Percentiles rank a stretch among this genome's conserved stretches.
Evolutionary conservation across 306 rosid genomes (phyloP).

Genomic region (Cicer chorassanicum): DNA sequence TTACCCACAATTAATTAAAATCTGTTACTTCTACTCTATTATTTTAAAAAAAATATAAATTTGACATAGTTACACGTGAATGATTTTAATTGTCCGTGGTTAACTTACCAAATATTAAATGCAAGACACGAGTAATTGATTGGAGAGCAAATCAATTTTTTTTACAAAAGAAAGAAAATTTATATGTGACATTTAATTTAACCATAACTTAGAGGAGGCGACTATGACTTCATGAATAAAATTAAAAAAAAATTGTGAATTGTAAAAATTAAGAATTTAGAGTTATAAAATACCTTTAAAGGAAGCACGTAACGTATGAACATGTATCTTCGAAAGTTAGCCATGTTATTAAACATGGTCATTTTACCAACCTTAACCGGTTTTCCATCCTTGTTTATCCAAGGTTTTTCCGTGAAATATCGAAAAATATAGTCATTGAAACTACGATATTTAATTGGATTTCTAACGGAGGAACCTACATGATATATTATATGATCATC

Average conservation of each 20-base stretch:
- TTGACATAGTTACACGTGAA: no score
- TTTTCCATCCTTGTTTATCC: slow-evolving; percentile 65
- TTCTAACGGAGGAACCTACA: slow-evolving; percentile 68
- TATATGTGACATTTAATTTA: no score
- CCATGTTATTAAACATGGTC: slow-evolving; percentile 50
- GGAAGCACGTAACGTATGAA: slow-evolving; percentile 60
- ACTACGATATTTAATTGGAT: slow-evolving; percentile 46
- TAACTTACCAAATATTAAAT: no score
- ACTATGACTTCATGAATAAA: neutral
- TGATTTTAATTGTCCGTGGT: no score
- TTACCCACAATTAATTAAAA: no score
- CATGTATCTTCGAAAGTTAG: slow-evolving; percentile 67
- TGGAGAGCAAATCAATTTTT: no score
- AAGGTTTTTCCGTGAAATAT: slow-evolving; percentile 65
- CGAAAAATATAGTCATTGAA: slow-evolving; percentile 44
- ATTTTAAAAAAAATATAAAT: no score
- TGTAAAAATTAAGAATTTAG: neutral
- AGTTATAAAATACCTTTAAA: slow-evolving; percentile 53
- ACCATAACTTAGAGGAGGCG: no score
- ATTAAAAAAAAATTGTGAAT: neutral
- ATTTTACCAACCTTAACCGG: slow-evolving; percentile 55
- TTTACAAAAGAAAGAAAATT: no score
- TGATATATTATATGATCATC: slow-evolving; percentile 55
- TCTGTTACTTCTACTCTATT: no score
- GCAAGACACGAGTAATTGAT: no score